Conservation (phyloP, 2,329 filamentous ascomycete genomes). For the Hymenoscyphus occultus region DNA sequence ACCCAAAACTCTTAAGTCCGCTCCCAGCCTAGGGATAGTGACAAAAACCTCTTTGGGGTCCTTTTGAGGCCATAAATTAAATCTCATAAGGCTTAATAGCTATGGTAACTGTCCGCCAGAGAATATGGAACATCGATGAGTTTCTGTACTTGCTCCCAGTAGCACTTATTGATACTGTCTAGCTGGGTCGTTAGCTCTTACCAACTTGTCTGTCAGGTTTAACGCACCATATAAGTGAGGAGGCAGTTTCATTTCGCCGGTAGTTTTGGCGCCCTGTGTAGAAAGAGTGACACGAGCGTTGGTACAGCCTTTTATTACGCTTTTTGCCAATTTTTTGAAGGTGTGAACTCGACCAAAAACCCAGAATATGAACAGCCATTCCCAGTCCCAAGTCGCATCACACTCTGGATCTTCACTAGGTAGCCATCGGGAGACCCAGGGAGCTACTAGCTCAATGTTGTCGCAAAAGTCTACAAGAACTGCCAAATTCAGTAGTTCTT, state of each 20-base stretch:
- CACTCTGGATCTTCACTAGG: neutral
- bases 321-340: neutral
- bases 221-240: neutral
- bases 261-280: neutral
- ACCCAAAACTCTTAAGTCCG: neutral
- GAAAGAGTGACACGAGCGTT: neutral
- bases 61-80: conserved; percentile 1
- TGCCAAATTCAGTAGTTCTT: neutral
- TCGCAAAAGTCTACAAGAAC: conserved; percentile 1
- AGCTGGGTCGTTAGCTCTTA: neutral
- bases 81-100: neutral
- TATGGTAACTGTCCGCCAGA: neutral
- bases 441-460: conserved; percentile 2
- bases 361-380: conserved; percentile 11
- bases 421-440: neutral
- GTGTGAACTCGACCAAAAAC: conserved; percentile 3
- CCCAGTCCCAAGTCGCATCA: neutral
- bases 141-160: neutral
- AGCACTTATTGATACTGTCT: conserved; percentile 3
- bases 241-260: neutral
- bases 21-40: neutral
- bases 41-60: neutral
- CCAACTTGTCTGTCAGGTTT: neutral
- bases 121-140: neutral
- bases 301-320: neutral